A percentile compares a stretch with the other conserved stretches of the same genome.
phyloP scores from a whole-genome alignment of 495 filamentous ascomycete species.

The Astrocystis sublimbata region DNA sequence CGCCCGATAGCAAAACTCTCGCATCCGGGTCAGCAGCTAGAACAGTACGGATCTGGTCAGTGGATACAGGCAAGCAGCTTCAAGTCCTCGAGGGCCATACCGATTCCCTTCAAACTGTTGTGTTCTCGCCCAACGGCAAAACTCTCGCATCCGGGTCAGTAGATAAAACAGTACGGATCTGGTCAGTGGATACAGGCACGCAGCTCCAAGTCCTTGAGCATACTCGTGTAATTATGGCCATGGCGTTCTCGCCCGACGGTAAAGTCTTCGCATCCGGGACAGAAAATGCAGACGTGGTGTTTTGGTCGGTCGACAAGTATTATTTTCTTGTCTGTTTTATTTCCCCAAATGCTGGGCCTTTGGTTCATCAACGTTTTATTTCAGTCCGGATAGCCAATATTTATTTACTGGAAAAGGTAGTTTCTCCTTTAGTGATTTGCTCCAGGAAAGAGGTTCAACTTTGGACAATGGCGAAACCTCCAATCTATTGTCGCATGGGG shows the following conservation, averaged over 20 bases:
- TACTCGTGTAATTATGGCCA: neutral
- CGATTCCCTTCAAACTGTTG: constrained; percentile 2
- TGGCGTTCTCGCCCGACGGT: constrained; percentile 17
- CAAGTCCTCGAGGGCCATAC: constrained; percentile 28
- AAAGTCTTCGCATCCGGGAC: constrained; percentile 19
- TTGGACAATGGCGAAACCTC: neutral
- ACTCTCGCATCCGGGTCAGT: constrained; percentile 11
- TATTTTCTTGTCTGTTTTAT: no score
- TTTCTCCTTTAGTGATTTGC: neutral
- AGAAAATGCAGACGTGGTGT: neutral
- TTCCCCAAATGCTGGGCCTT: no score
- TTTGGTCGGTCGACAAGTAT: constrained; percentile 36
- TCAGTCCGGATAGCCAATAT: neutral
- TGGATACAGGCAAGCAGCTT: constrained; percentile 30
- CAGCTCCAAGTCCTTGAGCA: constrained; percentile 7
- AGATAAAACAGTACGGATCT: neutral
- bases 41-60: constrained; percentile 28
- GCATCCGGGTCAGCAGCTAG: constrained; percentile 15
- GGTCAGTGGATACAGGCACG: constrained; percentile 23
- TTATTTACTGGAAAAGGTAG: neutral
- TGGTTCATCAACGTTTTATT: neutral
- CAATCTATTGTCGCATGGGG: neutral
- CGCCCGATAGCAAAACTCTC: constrained; percentile 11
- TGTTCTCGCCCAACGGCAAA: constrained; percentile 17
- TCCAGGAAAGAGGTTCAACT: neutral